Base-by-base conservation (phyloP, 225 moss, liverwort and hornwort species). In the Rhytidiadelphus loreus region DNA sequence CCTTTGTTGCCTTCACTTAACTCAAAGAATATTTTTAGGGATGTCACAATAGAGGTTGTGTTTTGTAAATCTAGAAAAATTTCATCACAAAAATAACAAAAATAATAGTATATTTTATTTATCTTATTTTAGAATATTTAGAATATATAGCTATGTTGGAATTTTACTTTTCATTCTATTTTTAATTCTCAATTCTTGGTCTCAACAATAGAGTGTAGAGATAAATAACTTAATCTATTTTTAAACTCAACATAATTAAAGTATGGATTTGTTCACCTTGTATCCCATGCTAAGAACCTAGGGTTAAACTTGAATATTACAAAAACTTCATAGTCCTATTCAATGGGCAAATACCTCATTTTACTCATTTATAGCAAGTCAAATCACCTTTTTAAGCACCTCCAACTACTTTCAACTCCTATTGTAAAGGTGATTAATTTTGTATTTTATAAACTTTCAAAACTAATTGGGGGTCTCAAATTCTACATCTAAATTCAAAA, bases 401-500 rank as follows among this genome's bases (percentile, higher is more conserved):
- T 41, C 46, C 73, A 73, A 29, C 10, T 1, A 43, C 43, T 44
- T 43, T 46, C 2, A 33, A 2, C 10, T 1, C 16, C 5, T 74
- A 6, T 48, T 48, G 20, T 32, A 1, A 15, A 32, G 7, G 32
- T 32, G 12, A 4, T 48, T 33, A 8, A 33, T 33, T 21, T 52
- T 12, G 4, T 32, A 33, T 50, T 32, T 19, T 3, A 30, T 21
- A 50, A 52, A 75, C 8, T 33, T 75, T 21, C 1, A 33, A 33
- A 33, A 2, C 30, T 50, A 20, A 33, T 32, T 11, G 2, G 6
- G 1, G 4, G 18, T 2, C 6, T 46, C 0, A 0, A 1, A 30
- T 48, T 73, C 30, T 0, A 12, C 15, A 17, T 6, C 3, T 44
- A 6, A 44, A 17, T 2, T 72, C 8, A 72, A 44, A 46, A 18